Evolutionary conservation across 148 eudicot genomes (phyloP), one percentile per base, ranked within the genome.

Genomic region (Rhododendron henanense): DNA sequence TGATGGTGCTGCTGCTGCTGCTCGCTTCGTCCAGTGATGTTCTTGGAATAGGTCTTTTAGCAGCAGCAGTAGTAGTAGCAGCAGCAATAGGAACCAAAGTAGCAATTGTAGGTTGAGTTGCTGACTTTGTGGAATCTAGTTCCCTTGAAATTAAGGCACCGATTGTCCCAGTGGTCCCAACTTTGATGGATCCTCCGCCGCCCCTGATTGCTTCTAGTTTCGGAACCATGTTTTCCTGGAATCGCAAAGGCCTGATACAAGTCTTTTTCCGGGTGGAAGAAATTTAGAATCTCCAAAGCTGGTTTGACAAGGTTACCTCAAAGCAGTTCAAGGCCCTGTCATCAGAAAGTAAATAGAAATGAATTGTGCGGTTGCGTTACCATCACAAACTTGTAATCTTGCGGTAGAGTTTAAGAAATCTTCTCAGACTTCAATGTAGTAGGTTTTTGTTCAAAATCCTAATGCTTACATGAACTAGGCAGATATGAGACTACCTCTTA

Each of bases 101-200:
- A 4, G 87, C 80, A 74, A 35, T 71, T 48, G 86, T 78, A n/a
- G 87, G 69, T 65, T 53, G 84, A 83, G 89, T 39, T 78, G 91
- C 82, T 55, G 88, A 85, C 78, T 89, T 89, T 15, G 87, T 61
- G 25, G 95, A 88, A 51, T 92, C 93, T 48, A 95, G 55, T 87
- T 94, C 98, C 86, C 93, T 89, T 23, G 95, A 91, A 92, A 95
- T 95, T 71, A 97, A 87, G 79, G 94, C 88, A 82, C 99, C 83
- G 63, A 97, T 91, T 69, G 91, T 97, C 48, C 98, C 98, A 3
- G 93, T 88, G 35, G 96, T 89, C 50, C 99, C 98, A 25, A 97
- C 94, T 93, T 90, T 93, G 84, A 97, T 75, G 13, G 98, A 95
- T 81, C 98, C 95, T 85, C 96, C 98, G 18, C 98, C 93, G 25